Conservation (phyloP, 2,329 filamentous ascomycete genomes). For the Eutypa lata region DNA sequence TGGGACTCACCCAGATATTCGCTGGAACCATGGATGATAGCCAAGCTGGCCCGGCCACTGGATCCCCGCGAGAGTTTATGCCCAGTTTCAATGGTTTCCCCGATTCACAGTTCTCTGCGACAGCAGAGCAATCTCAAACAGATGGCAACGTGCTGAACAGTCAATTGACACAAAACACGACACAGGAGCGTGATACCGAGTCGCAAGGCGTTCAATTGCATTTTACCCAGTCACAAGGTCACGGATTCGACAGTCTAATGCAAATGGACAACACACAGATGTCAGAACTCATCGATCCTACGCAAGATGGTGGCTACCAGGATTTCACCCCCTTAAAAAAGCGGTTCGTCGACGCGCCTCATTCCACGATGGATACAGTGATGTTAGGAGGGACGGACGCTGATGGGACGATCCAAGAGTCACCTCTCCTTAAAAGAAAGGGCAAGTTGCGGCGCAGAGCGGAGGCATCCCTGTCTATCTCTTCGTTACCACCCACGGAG, state of each 20-base stretch:
- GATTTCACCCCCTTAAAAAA: conserved; percentile 68
- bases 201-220: conserved; percentile 49
- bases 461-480: conserved; percentile 12
- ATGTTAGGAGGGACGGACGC: conserved; percentile 40
- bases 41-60: conserved; percentile 33
- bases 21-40: conserved; percentile 79
- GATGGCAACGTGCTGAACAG: conserved; percentile 52
- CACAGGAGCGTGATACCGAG: conserved; percentile 38
- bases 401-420: conserved; percentile 50
- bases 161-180: conserved; percentile 40
- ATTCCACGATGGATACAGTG: conserved; percentile 71
- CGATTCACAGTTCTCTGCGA: conserved; percentile 60
- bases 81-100: conserved; percentile 57
- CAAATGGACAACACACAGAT: conserved; percentile 55
- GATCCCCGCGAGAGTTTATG: conserved; percentile 46
- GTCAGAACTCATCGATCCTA: conserved; percentile 70
- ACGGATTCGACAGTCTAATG: conserved; percentile 55
- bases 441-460: conserved; percentile 42
- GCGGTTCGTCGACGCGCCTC: conserved; percentile 62
- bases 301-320: conserved; percentile 77
- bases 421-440: conserved; percentile 61
- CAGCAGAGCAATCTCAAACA: conserved; percentile 48
- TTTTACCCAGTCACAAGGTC: conserved; percentile 59
- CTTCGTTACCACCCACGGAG: conserved; percentile 44
- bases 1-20: conserved; percentile 87